Evolutionary conservation across 169 alveolate species (phyloP), one percentile per base, ranked within the genome.

Genomic region (Eimeria acervulina): DNA sequence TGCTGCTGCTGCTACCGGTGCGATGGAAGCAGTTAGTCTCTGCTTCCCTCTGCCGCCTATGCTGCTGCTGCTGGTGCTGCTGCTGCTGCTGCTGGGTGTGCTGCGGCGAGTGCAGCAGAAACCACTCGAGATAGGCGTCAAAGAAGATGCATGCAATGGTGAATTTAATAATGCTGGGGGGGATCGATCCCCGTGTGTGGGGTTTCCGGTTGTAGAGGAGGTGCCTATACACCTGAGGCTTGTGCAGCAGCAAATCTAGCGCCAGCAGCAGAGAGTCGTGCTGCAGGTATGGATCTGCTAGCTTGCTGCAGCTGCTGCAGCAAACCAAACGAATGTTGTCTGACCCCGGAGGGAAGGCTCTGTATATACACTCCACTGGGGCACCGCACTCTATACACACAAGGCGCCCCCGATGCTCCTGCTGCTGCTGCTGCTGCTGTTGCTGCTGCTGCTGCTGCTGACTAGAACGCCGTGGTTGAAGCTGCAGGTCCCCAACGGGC

Each of bases 361-460:
- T 44, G 88, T 81, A 93, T n/a, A 68, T 81, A n/a, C 68, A 80
- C 40, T 74, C 55, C n/a, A 93, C 85, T 12, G 96, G 89, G 28
- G 83, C 93, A 40, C 91, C 89, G 52, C 96, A 93, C 81, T 93
- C 96, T 42, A 93, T 90, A 55, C 96, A 93, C 1, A 93, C 93
- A 6, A 78, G 23, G 0, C 63, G 55, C 7, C 63, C 63, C 63
- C 38, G 51, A 17, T 78, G 63, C 26, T 78, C 36, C 89, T n/a
- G 66, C 89, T 78, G 89, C 89, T 78, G 89, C 89, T 36, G 55
- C 66, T 78, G 66, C 63, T 36, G 55, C 63, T 78, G 59, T 1
- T 51, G 21, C 85, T 33, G 89, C 89, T 78, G 89, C 63, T 36
- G 55, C 66, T 78, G 66, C 63, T 23, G 89, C 63, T 40, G 89